Conservation (phyloP, 2,329 filamentous ascomycete species). For the Nothomitra cinnamomea region DNA sequence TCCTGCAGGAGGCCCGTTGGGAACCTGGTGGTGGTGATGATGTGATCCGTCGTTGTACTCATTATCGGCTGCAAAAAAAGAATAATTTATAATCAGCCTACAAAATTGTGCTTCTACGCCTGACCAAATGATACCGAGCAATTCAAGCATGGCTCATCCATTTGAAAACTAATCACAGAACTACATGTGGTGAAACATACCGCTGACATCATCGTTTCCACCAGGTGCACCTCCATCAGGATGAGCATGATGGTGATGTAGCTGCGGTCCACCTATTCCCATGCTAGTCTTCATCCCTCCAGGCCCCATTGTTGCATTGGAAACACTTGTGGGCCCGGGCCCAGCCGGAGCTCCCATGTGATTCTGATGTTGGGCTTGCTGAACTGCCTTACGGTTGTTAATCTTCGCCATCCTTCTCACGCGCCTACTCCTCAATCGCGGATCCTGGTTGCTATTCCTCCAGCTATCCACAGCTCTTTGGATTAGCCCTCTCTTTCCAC, state of each 20-base stretch:
- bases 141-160: slow-evolving; percentile 3
- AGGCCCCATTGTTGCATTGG: slow-evolving; percentile 33
- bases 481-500: slow-evolving; percentile 88
- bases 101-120: slow-evolving; percentile 2
- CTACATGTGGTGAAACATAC: slow-evolving; percentile 90
- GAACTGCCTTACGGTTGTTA: slow-evolving; percentile 61
- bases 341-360: slow-evolving; percentile 51
- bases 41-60: slow-evolving; percentile 44
- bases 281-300: slow-evolving; percentile 50
- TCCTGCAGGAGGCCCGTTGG: slow-evolving; percentile 32
- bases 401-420: slow-evolving; percentile 95
- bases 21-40: slow-evolving; percentile 48
- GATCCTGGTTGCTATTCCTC: slow-evolving; percentile 97
- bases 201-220: slow-evolving; percentile 69
- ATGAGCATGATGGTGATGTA: slow-evolving; percentile 58
- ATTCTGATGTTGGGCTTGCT: slow-evolving; percentile 21
- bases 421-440: slow-evolving; percentile 71
- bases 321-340: slow-evolving; percentile 44
- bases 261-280: slow-evolving; percentile 45
- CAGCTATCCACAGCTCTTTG: slow-evolving; percentile 96
- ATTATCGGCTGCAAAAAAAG: slow-evolving; percentile 1
- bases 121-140: background rate
- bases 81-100: background rate
- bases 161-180: slow-evolving; percentile 15
- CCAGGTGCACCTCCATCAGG: slow-evolving; percentile 48